A percentile compares a stretch with the other conserved stretches of the same genome.
Conservation (phyloP, 2,329 filamentous ascomycete species). For the Arthrinium phaeospermum region DNA sequence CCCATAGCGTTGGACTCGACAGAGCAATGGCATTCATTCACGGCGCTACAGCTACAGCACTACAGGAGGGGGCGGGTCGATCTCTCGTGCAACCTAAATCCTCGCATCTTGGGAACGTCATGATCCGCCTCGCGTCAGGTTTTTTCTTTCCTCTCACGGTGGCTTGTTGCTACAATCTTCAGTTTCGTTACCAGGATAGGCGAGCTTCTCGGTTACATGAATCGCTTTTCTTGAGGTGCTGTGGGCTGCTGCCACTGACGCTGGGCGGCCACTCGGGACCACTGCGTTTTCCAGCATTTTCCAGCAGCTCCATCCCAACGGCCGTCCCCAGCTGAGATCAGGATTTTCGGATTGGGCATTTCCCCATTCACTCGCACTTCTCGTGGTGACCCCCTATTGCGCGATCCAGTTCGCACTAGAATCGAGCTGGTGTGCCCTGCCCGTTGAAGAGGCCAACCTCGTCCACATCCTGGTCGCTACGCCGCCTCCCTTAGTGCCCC, state of each 20-base stretch:
- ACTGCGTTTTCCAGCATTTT: not conserved
- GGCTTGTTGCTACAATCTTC: not conserved
- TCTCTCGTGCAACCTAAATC: conserved; percentile 11
- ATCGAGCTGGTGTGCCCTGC: conserved; percentile 1
- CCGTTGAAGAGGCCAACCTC: not conserved
- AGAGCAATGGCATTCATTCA: not conserved
- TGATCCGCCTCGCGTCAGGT: conserved; percentile 1
- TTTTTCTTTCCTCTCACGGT: not conserved
- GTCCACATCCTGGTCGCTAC: not conserved
- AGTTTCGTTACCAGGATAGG: not conserved
- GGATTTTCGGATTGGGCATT: not conserved
- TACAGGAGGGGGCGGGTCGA: conserved; percentile 1
- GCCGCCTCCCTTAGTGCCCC: conserved; percentile 5
- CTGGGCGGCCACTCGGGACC: not conserved
- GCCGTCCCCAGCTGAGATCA: not conserved
- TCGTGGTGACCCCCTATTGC: not conserved
- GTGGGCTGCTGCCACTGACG: not conserved
- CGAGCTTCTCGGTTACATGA: not conserved
- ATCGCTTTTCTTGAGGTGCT: not conserved
- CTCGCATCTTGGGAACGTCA: conserved; percentile 1
- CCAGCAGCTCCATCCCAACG: not conserved
- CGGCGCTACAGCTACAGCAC: not conserved
- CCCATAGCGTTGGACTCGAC: not conserved
- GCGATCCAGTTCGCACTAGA: not conserved
- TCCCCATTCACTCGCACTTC: not conserved